Percentiles rank a stretch among this genome's conserved stretches.
Conservation (phyloP, 2,329 filamentous ascomycete genomes). For the Talaromyces rugulosus region DNA sequence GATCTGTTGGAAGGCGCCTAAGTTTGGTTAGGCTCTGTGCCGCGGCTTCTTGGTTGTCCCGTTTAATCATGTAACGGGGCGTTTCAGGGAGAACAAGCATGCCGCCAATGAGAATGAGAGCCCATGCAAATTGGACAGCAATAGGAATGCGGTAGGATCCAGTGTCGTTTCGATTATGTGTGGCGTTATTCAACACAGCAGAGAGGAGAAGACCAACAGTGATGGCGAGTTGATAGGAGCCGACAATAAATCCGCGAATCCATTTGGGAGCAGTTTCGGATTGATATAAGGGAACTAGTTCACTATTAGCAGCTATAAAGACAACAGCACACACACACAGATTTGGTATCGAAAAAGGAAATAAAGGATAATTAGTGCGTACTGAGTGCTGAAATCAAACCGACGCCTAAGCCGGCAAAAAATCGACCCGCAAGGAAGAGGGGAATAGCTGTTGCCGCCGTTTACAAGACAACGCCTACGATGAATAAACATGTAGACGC, state of each 20-base stretch:
- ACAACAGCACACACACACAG: too few relatives aligned
- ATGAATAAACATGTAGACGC: conserved; percentile 62
- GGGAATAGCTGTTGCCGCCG: conserved; percentile 58
- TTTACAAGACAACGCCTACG: conserved; percentile 68
- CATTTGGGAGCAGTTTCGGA: conserved; percentile 68
- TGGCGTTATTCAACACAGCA: conserved; percentile 62
- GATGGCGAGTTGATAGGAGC: conserved; percentile 66
- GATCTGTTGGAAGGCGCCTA: conserved; percentile 35
- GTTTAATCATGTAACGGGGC: conserved; percentile 25
- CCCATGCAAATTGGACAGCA: conserved; percentile 47
- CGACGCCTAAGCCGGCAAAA: conserved; percentile 68
- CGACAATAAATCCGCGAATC: conserved; percentile 68
- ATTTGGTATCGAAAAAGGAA: too few relatives aligned
- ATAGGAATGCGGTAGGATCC: conserved; percentile 62
- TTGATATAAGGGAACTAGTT: conserved; percentile 4
- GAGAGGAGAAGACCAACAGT: conserved; percentile 66
- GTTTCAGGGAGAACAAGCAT: conserved; percentile 26
- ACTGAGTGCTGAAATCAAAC: conserved; percentile 51
- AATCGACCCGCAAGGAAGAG: conserved; percentile 48
- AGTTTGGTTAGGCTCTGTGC: conserved; percentile 32
- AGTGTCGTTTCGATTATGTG: conserved; percentile 49
- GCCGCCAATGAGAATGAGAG: conserved; percentile 20
- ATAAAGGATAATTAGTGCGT: not conserved
- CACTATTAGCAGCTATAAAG: too few relatives aligned
- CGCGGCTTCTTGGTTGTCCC: conserved; percentile 18